Percentiles rank a stretch among this genome's conserved stretches.
Conservation (phyloP, 192 early-diverging fungal genomes). For the Mortierella hygrophila region DNA sequence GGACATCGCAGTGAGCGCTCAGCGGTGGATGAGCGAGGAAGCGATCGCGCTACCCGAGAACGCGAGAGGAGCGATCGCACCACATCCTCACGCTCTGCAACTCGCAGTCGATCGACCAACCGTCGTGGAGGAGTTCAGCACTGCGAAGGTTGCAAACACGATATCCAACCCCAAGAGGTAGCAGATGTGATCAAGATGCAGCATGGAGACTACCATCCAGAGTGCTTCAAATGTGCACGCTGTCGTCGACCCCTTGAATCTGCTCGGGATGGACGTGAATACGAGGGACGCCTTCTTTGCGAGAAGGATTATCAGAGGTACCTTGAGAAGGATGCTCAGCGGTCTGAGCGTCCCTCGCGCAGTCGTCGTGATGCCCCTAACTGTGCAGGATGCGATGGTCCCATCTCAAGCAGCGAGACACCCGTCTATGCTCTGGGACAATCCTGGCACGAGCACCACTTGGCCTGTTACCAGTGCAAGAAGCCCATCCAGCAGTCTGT, state of each 20-base stretch:
- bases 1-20: background rate
- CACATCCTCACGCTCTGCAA: constrained; percentile 21
- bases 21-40: background rate
- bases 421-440: constrained; percentile 74
- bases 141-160: constrained; percentile 50
- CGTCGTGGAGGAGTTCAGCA: constrained; percentile 40
- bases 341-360: constrained; percentile 39
- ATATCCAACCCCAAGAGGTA: constrained; percentile 42
- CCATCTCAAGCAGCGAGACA: constrained; percentile 36
- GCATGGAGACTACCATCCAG: constrained; percentile 59
- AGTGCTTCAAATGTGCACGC: constrained; percentile 69
- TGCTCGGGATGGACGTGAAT: constrained; percentile 63
- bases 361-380: constrained; percentile 15
- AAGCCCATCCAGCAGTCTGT: constrained; percentile 68
- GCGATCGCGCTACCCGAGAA: constrained; percentile 26
- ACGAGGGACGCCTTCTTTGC: constrained; percentile 72
- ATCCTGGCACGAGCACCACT: constrained; percentile 74
- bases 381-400: constrained; percentile 43
- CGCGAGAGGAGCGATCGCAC: constrained; percentile 18
- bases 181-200: constrained; percentile 49
- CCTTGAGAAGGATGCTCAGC: constrained; percentile 40
- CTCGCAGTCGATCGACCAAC: constrained; percentile 49
- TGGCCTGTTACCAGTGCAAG: constrained; percentile 76
- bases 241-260: constrained; percentile 67
- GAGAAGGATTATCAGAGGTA: constrained; percentile 66